Evolutionary conservation across 441 rosid species (phyloP).

Genomic region (Rhodomyrtus psidioides): DNA sequence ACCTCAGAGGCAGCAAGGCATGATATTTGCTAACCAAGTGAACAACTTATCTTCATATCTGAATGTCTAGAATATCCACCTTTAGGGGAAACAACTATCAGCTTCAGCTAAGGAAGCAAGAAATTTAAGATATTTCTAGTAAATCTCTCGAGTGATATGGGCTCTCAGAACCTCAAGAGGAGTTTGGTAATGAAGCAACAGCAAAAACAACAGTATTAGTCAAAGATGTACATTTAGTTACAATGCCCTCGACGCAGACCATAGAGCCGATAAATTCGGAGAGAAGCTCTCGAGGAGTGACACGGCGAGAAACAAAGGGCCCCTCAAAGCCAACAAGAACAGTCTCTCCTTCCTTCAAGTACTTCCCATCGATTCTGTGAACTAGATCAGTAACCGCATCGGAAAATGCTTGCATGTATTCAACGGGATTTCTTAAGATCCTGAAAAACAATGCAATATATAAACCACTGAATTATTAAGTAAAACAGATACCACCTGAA

Average conservation of each 20-base stretch:
- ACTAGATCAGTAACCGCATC: slow-evolving; percentile 89
- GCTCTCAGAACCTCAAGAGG: neutral
- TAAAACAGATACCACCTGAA: neutral
- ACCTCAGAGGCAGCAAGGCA: neutral
- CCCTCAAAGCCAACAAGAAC: slow-evolving; percentile 93
- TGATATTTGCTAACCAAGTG: neutral
- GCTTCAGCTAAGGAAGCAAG: neutral
- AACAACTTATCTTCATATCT: neutral
- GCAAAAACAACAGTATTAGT: neutral
- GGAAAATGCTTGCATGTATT: slow-evolving; percentile 84
- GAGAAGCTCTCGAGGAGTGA: slow-evolving; percentile 93
- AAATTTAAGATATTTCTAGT: neutral
- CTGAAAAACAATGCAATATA: slow-evolving; percentile 16
- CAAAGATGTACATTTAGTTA: slow-evolving; percentile 76
- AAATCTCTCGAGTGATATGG: neutral
- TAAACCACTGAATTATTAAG: neutral
- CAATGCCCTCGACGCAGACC: slow-evolving; percentile 94
- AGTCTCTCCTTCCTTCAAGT: slow-evolving; percentile 79
- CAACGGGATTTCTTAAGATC: slow-evolving; percentile 71
- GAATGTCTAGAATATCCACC: neutral
- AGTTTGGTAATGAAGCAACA: neutral
- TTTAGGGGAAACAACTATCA: neutral
- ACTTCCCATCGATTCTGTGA: slow-evolving; percentile 60
- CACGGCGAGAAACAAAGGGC: slow-evolving; percentile 88
- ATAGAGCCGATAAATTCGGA: slow-evolving; percentile 91